Conservation (phyloP, 2,329 filamentous ascomycete species). For the Exophiala lecanii-corni region DNA sequence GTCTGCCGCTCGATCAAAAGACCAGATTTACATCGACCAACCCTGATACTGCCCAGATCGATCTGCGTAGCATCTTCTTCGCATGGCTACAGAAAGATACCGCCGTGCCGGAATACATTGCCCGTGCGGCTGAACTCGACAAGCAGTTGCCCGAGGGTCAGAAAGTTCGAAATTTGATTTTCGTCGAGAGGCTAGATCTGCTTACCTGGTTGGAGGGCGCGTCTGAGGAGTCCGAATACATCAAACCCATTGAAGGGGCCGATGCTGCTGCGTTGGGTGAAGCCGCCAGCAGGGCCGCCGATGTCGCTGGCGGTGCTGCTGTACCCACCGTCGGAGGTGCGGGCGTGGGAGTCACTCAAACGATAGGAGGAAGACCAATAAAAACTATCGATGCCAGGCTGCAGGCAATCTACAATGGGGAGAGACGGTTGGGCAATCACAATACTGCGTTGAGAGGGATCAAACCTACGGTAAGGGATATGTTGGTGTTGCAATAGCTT, state of each 20-base stretch:
- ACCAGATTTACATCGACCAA: constrained; percentile 81
- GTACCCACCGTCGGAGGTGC: constrained; percentile 37
- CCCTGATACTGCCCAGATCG: constrained; percentile 59
- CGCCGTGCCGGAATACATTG: constrained; percentile 85
- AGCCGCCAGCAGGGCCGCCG: constrained; percentile 44
- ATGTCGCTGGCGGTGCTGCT: constrained; percentile 48
- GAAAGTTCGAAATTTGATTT: constrained; percentile 80
- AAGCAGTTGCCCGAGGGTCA: constrained; percentile 61
- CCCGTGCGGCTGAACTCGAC: constrained; percentile 73
- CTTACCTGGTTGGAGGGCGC: constrained; percentile 91
- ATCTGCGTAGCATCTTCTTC: constrained; percentile 92
- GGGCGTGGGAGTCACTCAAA: constrained; percentile 35
- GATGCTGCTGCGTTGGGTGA: constrained; percentile 35
- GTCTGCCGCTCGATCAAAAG: constrained; percentile 64
- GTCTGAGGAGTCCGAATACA: constrained; percentile 86
- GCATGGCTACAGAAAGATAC: constrained; percentile 92
- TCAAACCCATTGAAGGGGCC: constrained; percentile 73
- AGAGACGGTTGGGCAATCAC: constrained; percentile 86
- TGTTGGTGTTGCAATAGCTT: no score
- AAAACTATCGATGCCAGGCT: constrained; percentile 76
- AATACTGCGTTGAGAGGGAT: constrained; percentile 82
- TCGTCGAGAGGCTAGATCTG: constrained; percentile 85
- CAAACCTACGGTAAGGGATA: constrained; percentile 69
- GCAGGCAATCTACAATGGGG: constrained; percentile 83
- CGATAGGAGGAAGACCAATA: constrained; percentile 44